Base-by-base conservation (phyloP, 2,329 filamentous ascomycete species). In the Sclerotinia minor region DNA sequence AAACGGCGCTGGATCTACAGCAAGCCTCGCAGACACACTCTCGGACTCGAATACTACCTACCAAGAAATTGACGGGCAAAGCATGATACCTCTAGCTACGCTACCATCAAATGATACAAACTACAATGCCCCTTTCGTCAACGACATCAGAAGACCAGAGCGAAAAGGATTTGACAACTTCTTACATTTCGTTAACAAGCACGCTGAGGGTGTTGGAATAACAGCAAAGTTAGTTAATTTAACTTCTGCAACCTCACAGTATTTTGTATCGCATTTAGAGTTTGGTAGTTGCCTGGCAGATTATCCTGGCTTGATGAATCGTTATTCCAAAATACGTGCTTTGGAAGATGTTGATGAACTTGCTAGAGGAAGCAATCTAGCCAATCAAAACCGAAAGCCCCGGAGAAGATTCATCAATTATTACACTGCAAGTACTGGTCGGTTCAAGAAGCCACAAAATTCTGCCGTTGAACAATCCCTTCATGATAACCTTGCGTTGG, bases 361-460 rank as follows among this genome's bases (percentile, higher is more conserved):
- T 1, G 78, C 72, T 29, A 64, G 55, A 75, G 61, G 71, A 73
- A 55, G 65, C 71, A 57, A 72, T 24, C 38, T 68, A 67, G 71
- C 69, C 21, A 67, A 73, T 67, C 70, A 74, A 64, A 64, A 67
- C 55, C 60, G 53, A 71, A 80, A 80, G 2, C 80, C 81, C 2
- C 82, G 89, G 64, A 85, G 95, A 15, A 85, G 92, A 21, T 97
- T 97, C 74, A 83, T 92, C 68, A 97, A 97, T 76, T 97, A 96
- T 77, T 97, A 94, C 76, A 96, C 93, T 1, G 85, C 91, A n/a
- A 93, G 91, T 72, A 89, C 90, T 13, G 93, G 93, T 4, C 83
- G 87, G 68, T 83, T 84, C 2, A 93, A 90, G 72, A 77, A 78
- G 67, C 77, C 78, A 19, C 81, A 82, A 71, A 71, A 71, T 58